Evolutionary conservation across 257 asterid genomes (phyloP).

Genomic region (Solanum piurae): DNA sequence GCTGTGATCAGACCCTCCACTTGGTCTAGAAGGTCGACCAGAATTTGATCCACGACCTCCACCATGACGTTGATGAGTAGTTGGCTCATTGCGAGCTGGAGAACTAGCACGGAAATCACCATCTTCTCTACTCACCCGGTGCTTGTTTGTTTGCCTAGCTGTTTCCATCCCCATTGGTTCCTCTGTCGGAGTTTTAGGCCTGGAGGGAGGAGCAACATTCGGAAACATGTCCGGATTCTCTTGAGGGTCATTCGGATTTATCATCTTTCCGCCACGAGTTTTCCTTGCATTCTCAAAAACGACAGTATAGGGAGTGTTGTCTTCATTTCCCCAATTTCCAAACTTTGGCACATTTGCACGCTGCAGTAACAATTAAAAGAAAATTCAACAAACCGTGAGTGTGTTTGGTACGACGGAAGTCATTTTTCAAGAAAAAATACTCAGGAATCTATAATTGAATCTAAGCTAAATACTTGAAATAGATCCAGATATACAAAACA

Average conservation of each 20-base stretch:
- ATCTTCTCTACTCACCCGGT: slow-evolving; percentile 31
- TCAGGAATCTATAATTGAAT: background rate
- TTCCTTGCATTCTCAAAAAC: slow-evolving; percentile 69
- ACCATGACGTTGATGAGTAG: slow-evolving; percentile 11
- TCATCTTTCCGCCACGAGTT: slow-evolving; percentile 54
- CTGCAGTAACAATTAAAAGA: slow-evolving; percentile 9
- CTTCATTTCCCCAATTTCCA: slow-evolving; percentile 68
- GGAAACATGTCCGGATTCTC: slow-evolving; percentile 61
- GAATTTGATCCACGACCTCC: slow-evolving; percentile 36
- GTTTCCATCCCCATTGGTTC: slow-evolving; percentile 13
- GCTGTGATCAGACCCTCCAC: slow-evolving; percentile 55
- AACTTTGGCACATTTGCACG: slow-evolving; percentile 41
- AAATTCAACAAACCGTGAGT: background rate
- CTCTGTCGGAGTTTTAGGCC: slow-evolving; percentile 15
- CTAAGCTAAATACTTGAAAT: background rate
- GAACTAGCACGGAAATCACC: slow-evolving; percentile 26
- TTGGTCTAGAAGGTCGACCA: slow-evolving; percentile 29
- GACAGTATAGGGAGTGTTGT: slow-evolving; percentile 59
- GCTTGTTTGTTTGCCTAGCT: slow-evolving; percentile 8
- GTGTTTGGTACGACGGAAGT: background rate
- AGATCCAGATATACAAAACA: background rate
- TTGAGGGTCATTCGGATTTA: slow-evolving; percentile 74
- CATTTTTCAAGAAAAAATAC: background rate
- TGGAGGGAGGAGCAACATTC: slow-evolving; percentile 10
- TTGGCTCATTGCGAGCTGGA: slow-evolving; percentile 29